These are phyloP conservation scores for Furcasterigmium furcatum DNA, from an alignment of 2,329 filamentous ascomycete genomes.

Conservation along the genomic window DNA sequence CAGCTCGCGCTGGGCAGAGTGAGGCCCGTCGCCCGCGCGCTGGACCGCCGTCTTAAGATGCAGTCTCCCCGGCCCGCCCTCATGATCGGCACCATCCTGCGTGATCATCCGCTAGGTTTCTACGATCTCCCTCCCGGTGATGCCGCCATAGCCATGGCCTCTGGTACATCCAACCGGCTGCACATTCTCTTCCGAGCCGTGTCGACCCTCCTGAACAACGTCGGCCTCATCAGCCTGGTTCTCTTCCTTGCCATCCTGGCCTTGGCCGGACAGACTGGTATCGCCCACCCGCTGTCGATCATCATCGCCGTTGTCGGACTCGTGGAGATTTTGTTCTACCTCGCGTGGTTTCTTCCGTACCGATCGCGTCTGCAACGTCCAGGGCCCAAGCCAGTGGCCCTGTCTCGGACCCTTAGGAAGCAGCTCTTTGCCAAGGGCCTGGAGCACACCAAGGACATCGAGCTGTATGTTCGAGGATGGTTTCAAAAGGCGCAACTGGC, in stretches of 20 bases:
- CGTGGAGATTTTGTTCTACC: constrained; percentile 38
- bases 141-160: not conserved
- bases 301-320: constrained; percentile 15
- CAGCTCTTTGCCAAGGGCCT: constrained; percentile 55
- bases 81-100: too few species aligned
- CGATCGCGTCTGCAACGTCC: constrained; percentile 29
- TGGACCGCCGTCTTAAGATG: too few species aligned
- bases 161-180: not conserved
- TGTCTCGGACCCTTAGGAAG: constrained; percentile 43
- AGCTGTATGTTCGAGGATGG: constrained; percentile 60
- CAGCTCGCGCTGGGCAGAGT: too few species aligned
- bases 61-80: too few species aligned
- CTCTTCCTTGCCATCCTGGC: constrained; percentile 16
- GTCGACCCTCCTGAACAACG: constrained; percentile 9
- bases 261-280: constrained; percentile 14
- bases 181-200: constrained; percentile 7
- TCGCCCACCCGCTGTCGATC: constrained; percentile 18
- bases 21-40: too few species aligned
- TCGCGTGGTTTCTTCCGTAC: constrained; percentile 39
- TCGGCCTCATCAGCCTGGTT: constrained; percentile 11
- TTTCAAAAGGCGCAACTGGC: constrained; percentile 56
- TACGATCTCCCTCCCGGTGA: too few species aligned
- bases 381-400: constrained; percentile 34
- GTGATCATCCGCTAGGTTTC: too few species aligned
- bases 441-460: constrained; percentile 49